Percentiles rank a stretch among this genome's conserved stretches.
Conservation (phyloP, 257 asterid genomes). For the Nyctanthes arbortristis region DNA sequence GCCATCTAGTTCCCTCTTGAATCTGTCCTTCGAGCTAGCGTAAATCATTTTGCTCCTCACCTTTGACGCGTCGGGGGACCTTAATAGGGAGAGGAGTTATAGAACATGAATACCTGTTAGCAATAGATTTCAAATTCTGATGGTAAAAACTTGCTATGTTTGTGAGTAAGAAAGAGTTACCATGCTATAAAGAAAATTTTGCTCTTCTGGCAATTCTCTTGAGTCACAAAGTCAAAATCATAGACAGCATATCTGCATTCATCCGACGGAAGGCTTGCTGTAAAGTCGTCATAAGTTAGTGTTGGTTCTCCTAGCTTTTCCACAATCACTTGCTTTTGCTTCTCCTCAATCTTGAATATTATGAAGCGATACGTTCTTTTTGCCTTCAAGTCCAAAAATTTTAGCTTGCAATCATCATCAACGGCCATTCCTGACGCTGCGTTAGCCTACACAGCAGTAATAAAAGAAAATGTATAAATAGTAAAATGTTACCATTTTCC, state of each 20-base stretch:
- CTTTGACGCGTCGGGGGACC: not conserved
- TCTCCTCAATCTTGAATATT: conserved; percentile 44
- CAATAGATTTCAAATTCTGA: too few species aligned
- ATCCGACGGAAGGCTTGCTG: conserved; percentile 33
- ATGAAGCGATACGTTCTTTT: conserved; percentile 44
- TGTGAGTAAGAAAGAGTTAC: conserved; percentile 15
- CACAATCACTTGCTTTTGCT: conserved; percentile 34
- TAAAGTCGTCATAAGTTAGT: conserved; percentile 36
- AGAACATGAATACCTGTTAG: not conserved
- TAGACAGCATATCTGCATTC: conserved; percentile 42
- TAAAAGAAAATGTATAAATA: not conserved
- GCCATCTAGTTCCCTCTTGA: not conserved
- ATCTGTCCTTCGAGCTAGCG: not conserved
- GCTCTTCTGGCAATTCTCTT: conserved; percentile 46
- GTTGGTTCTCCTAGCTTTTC: conserved; percentile 40
- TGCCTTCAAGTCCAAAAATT: conserved; percentile 39
- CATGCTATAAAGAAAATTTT: conserved; percentile 45
- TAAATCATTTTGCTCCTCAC: not conserved
- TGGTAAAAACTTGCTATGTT: not conserved
- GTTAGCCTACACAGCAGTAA: conserved; percentile 33
- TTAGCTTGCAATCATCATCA: conserved; percentile 45
- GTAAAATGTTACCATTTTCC: not conserved
- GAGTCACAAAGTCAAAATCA: conserved; percentile 42
- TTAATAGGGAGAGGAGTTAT: not conserved
- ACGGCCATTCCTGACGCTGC: conserved; percentile 49